These are phyloP conservation scores for Multifurca ochricompacta DNA, from an alignment of 768 basidiomycete genomes.

Conservation along the genomic window DNA sequence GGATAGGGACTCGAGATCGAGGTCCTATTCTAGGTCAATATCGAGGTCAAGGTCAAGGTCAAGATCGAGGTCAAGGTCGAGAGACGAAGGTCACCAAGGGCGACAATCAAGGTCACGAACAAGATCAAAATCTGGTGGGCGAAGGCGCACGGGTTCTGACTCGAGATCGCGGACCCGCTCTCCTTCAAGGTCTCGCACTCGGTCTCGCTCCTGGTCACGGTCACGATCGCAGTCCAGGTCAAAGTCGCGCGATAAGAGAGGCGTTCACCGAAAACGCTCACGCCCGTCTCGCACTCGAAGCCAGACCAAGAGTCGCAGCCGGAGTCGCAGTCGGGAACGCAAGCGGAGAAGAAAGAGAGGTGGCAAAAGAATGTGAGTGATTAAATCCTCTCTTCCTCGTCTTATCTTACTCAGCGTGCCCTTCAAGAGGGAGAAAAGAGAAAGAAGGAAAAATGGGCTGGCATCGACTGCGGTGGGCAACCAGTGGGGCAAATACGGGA, in stretches of 20 bases:
- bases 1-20: constrained; percentile 12
- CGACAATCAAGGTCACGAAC: constrained; percentile 16
- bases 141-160: constrained; percentile 14
- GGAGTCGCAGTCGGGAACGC: constrained; percentile 25
- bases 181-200: constrained; percentile 25
- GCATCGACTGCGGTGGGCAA: constrained; percentile 38
- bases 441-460: constrained; percentile 68
- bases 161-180: constrained; percentile 26
- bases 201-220: constrained; percentile 20
- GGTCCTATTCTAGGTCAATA: constrained; percentile 12
- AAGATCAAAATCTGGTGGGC: constrained; percentile 13
- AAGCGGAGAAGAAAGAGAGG: constrained; percentile 31
- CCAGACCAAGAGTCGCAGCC: constrained; percentile 34
- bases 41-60: constrained; percentile 14
- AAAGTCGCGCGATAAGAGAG: constrained; percentile 22
- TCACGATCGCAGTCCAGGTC: constrained; percentile 13
- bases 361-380: constrained; percentile 36
- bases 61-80: constrained; percentile 31
- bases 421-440: constrained; percentile 44
- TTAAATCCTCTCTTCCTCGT: constrained; percentile 6
- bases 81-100: constrained; percentile 26
- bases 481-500: constrained; percentile 89
- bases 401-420: background rate
- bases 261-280: constrained; percentile 40
- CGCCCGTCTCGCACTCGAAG: constrained; percentile 27